Evolutionary conservation across 129 eudicot genomes (phyloP), one percentile per base, ranked within the genome.

Genomic region (Centella asiatica): DNA sequence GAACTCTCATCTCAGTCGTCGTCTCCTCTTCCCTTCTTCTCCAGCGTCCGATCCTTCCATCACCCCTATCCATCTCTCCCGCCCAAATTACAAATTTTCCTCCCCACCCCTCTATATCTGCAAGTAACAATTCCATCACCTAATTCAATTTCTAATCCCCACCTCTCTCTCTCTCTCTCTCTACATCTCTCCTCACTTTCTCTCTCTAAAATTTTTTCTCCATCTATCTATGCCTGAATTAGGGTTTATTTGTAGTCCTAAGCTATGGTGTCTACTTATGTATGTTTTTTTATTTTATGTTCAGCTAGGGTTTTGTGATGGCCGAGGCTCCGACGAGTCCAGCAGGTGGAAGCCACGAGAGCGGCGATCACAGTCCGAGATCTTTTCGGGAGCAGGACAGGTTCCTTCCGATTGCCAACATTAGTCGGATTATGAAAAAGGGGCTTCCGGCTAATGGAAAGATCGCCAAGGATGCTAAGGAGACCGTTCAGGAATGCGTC

Each of bases 401-500:
- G 48, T 44, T 12, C 18, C 48, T 37, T 13, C 42, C 42, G 12
- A 83, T 86, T 32, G n/a, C n/a, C n/a, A n/a, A n/a, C n/a, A n/a
- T n/a, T 25, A 78, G 95, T 51, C 73, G 95, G 76, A 87, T 87
- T 61, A 87, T 87, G 88, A 87, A 87, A 75, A 87, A 83, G 70
- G 95, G 72, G 20, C 73, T 87, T 32, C 95, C 95, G 1, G 81
- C 90, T 17, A 86, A 86, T 48, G 95, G 83, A 0, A 86, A 86
- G 61, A 83, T 86, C 62, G 87, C 95, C 1, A 83, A 87, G 74
- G 95, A 87, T 39, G 95, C 95, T 4, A 87, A 87, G 72, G 95
- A 87, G 74, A 87, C 85, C 36, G 92, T 87, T 61, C 95, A 83
- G 78, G 95, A 87, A 58, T 83, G 92, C 24, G 92, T 87, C 17